Conservation (phyloP, 108 stramenopile species). For the Mediolabrus comicus region DNA sequence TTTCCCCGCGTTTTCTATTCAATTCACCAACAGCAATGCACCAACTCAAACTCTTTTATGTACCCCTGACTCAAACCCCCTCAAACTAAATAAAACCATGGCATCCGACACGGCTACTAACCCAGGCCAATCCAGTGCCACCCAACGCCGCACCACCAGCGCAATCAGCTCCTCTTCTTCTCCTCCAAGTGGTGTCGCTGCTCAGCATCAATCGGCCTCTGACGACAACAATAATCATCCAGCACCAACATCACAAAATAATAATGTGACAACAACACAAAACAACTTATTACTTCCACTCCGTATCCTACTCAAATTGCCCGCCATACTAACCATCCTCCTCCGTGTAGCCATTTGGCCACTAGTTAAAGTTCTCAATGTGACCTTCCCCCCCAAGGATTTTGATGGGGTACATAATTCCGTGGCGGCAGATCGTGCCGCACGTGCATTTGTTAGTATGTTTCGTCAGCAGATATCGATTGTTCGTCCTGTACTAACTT, state of each 20-base stretch:
- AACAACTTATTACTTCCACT: background rate
- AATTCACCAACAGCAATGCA: too few species aligned
- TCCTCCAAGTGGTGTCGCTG: background rate
- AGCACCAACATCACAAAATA: background rate
- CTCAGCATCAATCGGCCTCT: background rate
- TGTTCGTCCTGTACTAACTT: constrained; percentile 11
- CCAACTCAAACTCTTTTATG: too few species aligned
- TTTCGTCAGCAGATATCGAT: constrained; percentile 33
- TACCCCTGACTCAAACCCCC: too few species aligned
- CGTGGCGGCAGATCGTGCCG: constrained; percentile 58
- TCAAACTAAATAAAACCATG: constrained; percentile 9
- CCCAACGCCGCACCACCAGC: constrained; percentile 23
- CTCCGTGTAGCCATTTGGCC: constrained; percentile 58
- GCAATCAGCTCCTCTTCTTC: background rate
- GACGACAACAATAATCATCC: background rate
- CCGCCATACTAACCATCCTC: constrained; percentile 28
- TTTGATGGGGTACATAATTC: constrained; percentile 64
- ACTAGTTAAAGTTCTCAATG: constrained; percentile 25
- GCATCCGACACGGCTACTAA: constrained; percentile 10
- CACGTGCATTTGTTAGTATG: constrained; percentile 56
- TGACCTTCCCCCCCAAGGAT: constrained; percentile 50
- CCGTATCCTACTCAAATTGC: constrained; percentile 15
- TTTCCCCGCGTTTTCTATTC: too few species aligned
- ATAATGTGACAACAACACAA: background rate
- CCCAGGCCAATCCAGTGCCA: constrained; percentile 15